Conservation (phyloP, 2,329 filamentous ascomycete species). For the Diaporthe humulicola region DNA sequence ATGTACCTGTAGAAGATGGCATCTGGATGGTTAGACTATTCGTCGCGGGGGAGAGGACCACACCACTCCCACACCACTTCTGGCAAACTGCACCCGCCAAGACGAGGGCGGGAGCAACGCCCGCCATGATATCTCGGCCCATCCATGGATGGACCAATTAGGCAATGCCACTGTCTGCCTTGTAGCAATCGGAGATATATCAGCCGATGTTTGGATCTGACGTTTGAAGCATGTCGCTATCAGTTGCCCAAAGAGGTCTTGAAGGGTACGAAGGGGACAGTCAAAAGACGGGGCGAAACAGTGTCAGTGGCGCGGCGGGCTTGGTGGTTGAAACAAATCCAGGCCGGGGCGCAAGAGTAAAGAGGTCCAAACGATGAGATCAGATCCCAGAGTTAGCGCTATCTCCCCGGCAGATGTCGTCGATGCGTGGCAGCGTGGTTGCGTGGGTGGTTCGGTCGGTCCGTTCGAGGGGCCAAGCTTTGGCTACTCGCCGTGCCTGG, state of each 20-base stretch:
- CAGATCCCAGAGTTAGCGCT: constrained; percentile 20
- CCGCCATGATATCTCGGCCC: background rate
- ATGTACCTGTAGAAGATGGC: background rate
- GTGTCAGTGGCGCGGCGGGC: constrained; percentile 12
- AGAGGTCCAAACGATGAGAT: constrained; percentile 27
- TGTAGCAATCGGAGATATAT: constrained; percentile 5
- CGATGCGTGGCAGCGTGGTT: background rate
- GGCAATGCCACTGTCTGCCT: background rate
- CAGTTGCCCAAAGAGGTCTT: constrained; percentile 3
- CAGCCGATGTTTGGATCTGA: constrained; percentile 30
- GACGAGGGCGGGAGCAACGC: background rate
- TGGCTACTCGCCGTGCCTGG: constrained; percentile 4
- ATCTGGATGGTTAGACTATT: too few species aligned
- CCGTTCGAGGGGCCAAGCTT: constrained; percentile 20
- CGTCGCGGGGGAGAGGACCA: too few species aligned
- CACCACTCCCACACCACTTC: constrained; percentile 3
- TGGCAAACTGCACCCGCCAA: background rate
- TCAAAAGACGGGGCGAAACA: constrained; percentile 29
- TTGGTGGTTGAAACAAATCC: constrained; percentile 17
- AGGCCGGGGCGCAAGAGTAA: background rate
- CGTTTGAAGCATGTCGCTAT: constrained; percentile 23
- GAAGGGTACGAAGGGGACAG: constrained; percentile 6
- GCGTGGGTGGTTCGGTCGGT: constrained; percentile 21
- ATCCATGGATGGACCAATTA: background rate
- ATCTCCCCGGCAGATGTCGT: constrained; percentile 1